A percentile compares a stretch with the other conserved stretches of the same genome.
phyloP scores from a whole-genome alignment of 78 protist species.

The Dictyostelium citrinum region DNA sequence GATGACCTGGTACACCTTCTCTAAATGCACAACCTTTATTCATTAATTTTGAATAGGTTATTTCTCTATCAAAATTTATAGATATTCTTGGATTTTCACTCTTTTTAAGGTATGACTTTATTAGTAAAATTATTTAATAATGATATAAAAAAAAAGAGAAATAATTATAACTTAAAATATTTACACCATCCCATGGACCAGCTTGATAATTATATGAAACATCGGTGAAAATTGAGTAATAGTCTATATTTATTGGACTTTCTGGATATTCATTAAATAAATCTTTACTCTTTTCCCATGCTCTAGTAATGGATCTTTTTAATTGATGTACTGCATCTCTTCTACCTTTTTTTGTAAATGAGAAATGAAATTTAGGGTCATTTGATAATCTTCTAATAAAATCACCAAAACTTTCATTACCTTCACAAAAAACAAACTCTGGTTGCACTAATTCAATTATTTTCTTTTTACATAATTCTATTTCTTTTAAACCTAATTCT shows the following conservation, averaged over 20 bases:
- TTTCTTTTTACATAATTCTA: not conserved
- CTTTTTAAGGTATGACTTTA: not conserved
- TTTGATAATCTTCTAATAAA: not conserved
- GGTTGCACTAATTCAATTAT: not conserved
- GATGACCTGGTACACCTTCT: conserved; percentile 68
- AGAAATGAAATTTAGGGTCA: not conserved
- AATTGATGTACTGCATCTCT: conserved; percentile 1
- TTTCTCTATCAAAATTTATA: conserved; percentile 14
- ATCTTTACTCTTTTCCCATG: not conserved
- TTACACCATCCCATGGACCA: conserved; percentile 16
- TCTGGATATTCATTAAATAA: conserved; percentile 14
- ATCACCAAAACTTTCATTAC: conserved; percentile 16
- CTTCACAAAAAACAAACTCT: conserved; percentile 6
- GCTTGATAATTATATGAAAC: not conserved
- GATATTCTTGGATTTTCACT: not conserved
- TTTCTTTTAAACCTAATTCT: conserved; percentile 21
- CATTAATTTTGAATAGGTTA: not conserved
- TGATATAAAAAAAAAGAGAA: too few relatives aligned
- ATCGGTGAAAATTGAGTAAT: not conserved
- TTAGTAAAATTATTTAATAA: not conserved
- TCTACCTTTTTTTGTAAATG: conserved; percentile 3
- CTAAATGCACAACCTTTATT: not conserved
- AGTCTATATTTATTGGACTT: not conserved
- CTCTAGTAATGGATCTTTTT: not conserved
- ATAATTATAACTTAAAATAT: not conserved